Conservation (phyloP, 495 filamentous ascomycete species). For the Penicillium daleae region DNA sequence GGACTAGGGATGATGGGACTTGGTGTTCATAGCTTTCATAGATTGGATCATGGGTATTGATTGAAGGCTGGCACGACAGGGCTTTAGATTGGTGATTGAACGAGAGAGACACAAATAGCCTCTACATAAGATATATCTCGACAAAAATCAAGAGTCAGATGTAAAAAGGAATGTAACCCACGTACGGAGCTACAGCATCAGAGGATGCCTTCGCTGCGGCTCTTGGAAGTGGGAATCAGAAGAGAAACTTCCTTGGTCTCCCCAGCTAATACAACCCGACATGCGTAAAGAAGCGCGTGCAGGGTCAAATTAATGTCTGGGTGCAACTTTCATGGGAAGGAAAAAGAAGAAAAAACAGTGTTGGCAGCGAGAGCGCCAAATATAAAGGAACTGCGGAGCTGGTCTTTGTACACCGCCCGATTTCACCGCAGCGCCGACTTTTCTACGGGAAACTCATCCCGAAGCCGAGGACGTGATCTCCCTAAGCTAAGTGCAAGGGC, state of each 20-base stretch:
- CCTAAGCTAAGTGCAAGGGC: slow-evolving; percentile 18
- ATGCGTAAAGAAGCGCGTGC: slow-evolving; percentile 49
- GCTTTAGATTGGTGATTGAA: neutral
- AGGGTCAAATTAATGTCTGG: slow-evolving; percentile 70
- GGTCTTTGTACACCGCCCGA: slow-evolving; percentile 30
- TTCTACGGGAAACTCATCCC: slow-evolving; percentile 32
- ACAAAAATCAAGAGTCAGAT: neutral
- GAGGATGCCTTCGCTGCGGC: slow-evolving; percentile 55
- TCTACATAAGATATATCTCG: slow-evolving; percentile 9
- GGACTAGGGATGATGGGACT: slow-evolving; percentile 20
- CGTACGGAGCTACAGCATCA: slow-evolving; percentile 56
- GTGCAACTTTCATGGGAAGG: slow-evolving; percentile 63
- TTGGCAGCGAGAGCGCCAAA: slow-evolving; percentile 18
- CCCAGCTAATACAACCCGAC: slow-evolving; percentile 71
- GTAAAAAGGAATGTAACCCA: slow-evolving; percentile 43
- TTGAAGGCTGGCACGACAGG: slow-evolving; percentile 5
- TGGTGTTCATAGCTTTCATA: slow-evolving; percentile 19
- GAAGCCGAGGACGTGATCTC: slow-evolving; percentile 12
- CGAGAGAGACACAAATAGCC: neutral
- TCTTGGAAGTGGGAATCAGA: slow-evolving; percentile 63
- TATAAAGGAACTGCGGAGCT: slow-evolving; percentile 33
- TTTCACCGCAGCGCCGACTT: slow-evolving; percentile 36
- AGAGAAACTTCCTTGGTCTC: slow-evolving; percentile 55
- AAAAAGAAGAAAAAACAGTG: slow-evolving; percentile 41
- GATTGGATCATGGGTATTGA: slow-evolving; percentile 12